Evolutionary conservation across 345 rosid species (phyloP).

Genomic region (Heritiera littoralis): DNA sequence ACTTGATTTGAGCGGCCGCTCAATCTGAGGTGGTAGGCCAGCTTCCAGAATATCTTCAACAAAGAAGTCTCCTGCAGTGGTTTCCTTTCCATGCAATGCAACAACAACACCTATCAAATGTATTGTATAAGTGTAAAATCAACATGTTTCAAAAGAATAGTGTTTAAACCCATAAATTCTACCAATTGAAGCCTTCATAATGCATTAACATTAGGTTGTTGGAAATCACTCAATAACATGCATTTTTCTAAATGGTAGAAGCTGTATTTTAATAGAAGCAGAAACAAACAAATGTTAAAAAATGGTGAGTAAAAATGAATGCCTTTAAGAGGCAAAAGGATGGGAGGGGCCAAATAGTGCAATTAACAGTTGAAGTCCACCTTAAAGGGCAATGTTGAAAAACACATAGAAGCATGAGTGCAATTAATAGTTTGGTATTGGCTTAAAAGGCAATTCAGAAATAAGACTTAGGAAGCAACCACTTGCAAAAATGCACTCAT

Average conservation of each 20-base stretch:
- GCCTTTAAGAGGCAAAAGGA: not conserved
- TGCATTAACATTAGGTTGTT: not conserved
- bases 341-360: not conserved
- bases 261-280: not conserved
- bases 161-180: slow-evolving; percentile 10
- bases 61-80: slow-evolving; percentile 73
- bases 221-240: not conserved
- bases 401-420: not conserved
- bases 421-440: not conserved
- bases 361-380: not conserved
- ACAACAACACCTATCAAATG: slow-evolving; percentile 67
- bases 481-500: not conserved
- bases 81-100: slow-evolving; percentile 86
- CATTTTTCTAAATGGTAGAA: not conserved
- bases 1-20: slow-evolving; percentile 60
- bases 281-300: not conserved
- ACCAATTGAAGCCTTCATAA: not conserved
- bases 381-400: not conserved
- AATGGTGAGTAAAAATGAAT: not conserved
- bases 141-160: slow-evolving; percentile 14
- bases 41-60: slow-evolving; percentile 90
- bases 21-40: slow-evolving; percentile 81
- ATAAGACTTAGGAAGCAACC: not conserved
- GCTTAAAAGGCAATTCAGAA: not conserved
- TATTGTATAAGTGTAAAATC: slow-evolving; percentile 24